phyloP scores from a whole-genome alignment of 352 stramenopile genomes.

The Phytophthora aleatoria region DNA sequence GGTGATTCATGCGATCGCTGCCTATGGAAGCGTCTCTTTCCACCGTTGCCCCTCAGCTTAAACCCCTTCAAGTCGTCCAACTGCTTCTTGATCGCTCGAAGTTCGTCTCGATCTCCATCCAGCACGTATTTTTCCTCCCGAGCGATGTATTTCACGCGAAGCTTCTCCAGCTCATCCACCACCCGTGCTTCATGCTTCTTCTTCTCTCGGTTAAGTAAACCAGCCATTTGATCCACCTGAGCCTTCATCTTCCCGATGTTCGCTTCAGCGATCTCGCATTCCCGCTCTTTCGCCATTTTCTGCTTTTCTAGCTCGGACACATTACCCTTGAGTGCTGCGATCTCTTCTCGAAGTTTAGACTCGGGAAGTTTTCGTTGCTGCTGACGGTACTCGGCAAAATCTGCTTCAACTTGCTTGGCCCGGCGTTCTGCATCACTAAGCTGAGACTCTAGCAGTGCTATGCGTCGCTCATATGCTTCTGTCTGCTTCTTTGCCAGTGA shows the following conservation, averaged over 20 bases:
- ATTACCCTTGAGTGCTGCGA: conserved; percentile 55
- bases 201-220: conserved; percentile 62
- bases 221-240: conserved; percentile 67
- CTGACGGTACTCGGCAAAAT: conserved; percentile 72
- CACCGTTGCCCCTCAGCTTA: conserved; percentile 23
- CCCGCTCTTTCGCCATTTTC: conserved; percentile 45
- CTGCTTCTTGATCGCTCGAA: conserved; percentile 83
- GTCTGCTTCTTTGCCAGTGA: conserved; percentile 62
- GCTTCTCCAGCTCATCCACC: conserved; percentile 77
- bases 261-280: conserved; percentile 43
- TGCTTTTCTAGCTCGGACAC: conserved; percentile 70
- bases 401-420: conserved; percentile 58
- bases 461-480: conserved; percentile 53
- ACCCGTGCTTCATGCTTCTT: conserved; percentile 68
- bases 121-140: conserved; percentile 82
- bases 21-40: conserved; percentile 5
- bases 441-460: conserved; percentile 46
- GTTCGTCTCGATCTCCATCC: conserved; percentile 78
- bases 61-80: conserved; percentile 73
- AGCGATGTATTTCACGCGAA: conserved; percentile 80
- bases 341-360: conserved; percentile 71
- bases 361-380: conserved; percentile 82
- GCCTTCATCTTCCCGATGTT: conserved; percentile 45
- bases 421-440: conserved; percentile 52
- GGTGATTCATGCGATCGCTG: conserved; percentile 9